These are phyloP conservation scores for Auriscalpium orientale DNA, from an alignment of 768 basidiomycete genomes.

Conservation along the genomic window DNA sequence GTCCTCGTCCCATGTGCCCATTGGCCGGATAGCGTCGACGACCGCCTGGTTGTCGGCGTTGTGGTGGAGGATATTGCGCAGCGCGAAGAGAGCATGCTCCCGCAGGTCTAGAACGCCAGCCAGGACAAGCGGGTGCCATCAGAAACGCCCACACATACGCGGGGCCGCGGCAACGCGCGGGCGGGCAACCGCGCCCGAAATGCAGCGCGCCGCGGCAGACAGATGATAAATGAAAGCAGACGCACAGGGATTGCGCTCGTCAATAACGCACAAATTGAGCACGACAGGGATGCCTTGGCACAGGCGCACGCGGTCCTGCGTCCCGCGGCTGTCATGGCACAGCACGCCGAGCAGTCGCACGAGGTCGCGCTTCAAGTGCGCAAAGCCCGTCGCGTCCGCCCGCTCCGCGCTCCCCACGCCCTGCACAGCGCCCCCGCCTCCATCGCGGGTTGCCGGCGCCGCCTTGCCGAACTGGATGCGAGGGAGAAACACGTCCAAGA, in stretches of 20 bases:
- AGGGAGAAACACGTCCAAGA: conserved; percentile 78
- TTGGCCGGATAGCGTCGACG: conserved; percentile 65
- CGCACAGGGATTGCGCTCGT: conserved; percentile 91
- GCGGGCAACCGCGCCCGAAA: background rate
- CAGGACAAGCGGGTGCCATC: background rate
- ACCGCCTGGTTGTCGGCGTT: conserved; percentile 78
- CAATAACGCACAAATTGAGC: conserved; percentile 83
- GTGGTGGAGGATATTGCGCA: conserved; percentile 68
- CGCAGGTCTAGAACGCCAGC: conserved; percentile 56
- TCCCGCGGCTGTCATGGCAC: conserved; percentile 50
- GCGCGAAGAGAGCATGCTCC: conserved; percentile 84
- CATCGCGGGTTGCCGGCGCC: conserved; percentile 21
- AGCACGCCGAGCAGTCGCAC: conserved; percentile 83
- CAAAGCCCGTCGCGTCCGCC: conserved; percentile 52
- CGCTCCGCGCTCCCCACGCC: background rate
- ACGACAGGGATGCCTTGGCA: conserved; percentile 74
- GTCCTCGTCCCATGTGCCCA: conserved; percentile 48
- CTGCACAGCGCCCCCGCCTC: too few species aligned
- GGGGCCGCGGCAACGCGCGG: background rate
- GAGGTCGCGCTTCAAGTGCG: conserved; percentile 81
- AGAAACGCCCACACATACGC: background rate
- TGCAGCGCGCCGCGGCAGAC: background rate
- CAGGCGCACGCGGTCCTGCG: conserved; percentile 68
- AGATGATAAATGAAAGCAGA: conserved; percentile 14
- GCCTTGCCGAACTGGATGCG: conserved; percentile 75